Percentiles rank a stretch among this genome's conserved stretches.
Evolutionary conservation across 345 rosid genomes (phyloP).

Genomic region (Trapa incisa): DNA sequence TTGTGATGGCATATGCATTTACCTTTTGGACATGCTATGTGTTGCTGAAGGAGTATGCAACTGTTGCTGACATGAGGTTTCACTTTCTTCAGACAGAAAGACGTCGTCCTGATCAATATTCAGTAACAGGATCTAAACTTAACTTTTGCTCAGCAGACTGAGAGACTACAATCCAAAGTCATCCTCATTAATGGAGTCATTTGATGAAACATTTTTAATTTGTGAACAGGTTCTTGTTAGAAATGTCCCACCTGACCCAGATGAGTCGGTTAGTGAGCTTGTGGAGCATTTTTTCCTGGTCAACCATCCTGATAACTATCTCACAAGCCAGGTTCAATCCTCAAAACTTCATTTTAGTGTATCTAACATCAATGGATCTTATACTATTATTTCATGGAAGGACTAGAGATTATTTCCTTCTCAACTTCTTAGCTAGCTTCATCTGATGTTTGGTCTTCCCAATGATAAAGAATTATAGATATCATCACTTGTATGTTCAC

Average conservation of each 20-base stretch:
- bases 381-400: too few species aligned
- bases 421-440: too few species aligned
- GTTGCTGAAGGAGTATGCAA: conserved; percentile 67
- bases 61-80: conserved; percentile 70
- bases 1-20: conserved; percentile 69
- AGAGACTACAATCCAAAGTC: neutral
- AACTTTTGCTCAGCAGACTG: neutral
- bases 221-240: conserved; percentile 35
- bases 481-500: too few species aligned
- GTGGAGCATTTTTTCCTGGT: conserved; percentile 43
- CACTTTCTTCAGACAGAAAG: conserved; percentile 69
- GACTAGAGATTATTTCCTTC: too few species aligned
- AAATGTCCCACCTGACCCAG: conserved; percentile 46
- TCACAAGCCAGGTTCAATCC: conserved; percentile 31
- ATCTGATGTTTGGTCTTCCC: too few species aligned
- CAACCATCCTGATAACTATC: conserved; percentile 37
- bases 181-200: neutral
- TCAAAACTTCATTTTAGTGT: neutral
- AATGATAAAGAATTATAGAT: too few species aligned
- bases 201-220: neutral
- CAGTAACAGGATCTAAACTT: conserved; percentile 30
- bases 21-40: conserved; percentile 86
- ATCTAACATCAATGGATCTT: too few species aligned
- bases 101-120: conserved; percentile 81
- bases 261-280: conserved; percentile 40